phyloP scores from a whole-genome alignment of 228 moss, liverwort and hornwort species.

The Sphagnum magellanicum region DNA sequence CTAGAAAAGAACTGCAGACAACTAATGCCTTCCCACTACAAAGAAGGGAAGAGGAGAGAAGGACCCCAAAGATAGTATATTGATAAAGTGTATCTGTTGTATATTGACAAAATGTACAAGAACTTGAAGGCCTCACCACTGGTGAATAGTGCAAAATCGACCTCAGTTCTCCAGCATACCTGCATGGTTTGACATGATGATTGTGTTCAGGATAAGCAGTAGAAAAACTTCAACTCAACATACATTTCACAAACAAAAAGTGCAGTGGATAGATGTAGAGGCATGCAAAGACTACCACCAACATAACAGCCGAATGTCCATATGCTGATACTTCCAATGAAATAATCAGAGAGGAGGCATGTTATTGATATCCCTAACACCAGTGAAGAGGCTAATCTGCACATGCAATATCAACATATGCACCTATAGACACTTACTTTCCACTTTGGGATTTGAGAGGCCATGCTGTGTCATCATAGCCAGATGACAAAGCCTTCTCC shows the following conservation, averaged over 20 bases:
- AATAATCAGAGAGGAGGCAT: not conserved
- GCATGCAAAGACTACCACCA: not conserved
- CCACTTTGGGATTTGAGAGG: conserved; percentile 35
- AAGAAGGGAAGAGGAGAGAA: not conserved
- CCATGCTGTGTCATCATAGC: conserved; percentile 80
- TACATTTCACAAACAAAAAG: not conserved
- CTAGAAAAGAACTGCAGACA: not conserved
- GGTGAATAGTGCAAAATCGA: conserved; percentile 34
- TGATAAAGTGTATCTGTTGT: not conserved
- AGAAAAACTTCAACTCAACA: not conserved
- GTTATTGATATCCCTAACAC: not conserved
- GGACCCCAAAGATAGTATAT: not conserved
- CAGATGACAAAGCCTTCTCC: conserved; percentile 50
- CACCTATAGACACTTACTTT: conserved; percentile 26
- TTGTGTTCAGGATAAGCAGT: not conserved
- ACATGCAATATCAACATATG: not conserved
- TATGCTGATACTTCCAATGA: not conserved
- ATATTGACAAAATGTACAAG: not conserved
- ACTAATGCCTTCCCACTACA: not conserved
- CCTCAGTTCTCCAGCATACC: conserved; percentile 28
- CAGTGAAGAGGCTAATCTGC: not conserved
- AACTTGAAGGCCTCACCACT: conserved; percentile 20
- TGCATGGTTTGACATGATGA: not conserved
- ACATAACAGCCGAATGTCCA: not conserved
- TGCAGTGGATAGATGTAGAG: not conserved